These are phyloP conservation scores for Prosopis cineraria DNA, from an alignment of 306 rosid genomes.

Conservation along the genomic window DNA sequence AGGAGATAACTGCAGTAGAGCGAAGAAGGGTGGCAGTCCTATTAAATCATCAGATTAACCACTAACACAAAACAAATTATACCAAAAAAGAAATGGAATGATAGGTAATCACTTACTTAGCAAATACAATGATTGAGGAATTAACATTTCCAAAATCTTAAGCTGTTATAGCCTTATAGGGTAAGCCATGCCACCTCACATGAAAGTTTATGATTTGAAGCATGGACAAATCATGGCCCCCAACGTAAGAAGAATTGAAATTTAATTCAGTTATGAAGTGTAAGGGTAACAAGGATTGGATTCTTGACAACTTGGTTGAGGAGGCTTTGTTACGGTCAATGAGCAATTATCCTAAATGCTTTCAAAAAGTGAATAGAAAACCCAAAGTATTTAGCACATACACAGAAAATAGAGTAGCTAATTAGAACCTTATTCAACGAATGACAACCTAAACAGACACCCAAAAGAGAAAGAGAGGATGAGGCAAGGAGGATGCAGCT, in stretches of 20 bases:
- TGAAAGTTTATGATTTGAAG: background rate
- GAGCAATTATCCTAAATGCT: background rate
- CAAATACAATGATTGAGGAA: constrained; percentile 13
- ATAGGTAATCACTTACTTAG: background rate
- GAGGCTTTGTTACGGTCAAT: background rate
- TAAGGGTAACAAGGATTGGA: background rate
- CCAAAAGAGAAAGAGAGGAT: background rate
- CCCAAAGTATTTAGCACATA: background rate
- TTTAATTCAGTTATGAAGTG: background rate
- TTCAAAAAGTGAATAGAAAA: constrained; percentile 12
- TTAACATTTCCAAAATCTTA: background rate
- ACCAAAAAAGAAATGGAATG: background rate
- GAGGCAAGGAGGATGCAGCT: background rate
- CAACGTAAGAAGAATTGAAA: background rate
- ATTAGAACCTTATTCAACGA: constrained; percentile 1
- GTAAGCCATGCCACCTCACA: background rate
- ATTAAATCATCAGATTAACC: constrained; percentile 3
- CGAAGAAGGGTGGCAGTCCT: background rate
- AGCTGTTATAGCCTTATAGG: background rate
- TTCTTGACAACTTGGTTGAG: background rate
- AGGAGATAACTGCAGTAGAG: background rate
- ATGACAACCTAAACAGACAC: background rate
- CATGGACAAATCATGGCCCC: background rate
- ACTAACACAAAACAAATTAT: background rate
- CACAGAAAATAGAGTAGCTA: background rate